A percentile compares a stretch with the other conserved stretches of the same genome.
Evolutionary conservation across 495 filamentous ascomycete genomes (phyloP).

Genomic region (Lepidopterella palustris): DNA sequence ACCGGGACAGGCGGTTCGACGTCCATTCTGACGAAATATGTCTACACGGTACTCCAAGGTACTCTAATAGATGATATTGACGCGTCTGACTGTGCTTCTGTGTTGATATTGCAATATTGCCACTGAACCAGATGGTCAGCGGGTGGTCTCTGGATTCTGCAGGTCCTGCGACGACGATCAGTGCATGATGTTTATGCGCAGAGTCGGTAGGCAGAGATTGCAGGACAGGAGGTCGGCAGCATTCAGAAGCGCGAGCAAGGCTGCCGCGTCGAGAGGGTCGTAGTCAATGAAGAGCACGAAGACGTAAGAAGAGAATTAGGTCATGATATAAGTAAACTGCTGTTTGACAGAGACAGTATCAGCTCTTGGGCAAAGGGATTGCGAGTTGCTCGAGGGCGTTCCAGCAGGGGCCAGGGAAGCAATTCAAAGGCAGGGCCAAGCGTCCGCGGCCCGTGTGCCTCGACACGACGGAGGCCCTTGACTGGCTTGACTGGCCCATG

Average conservation of each 20-base stretch:
- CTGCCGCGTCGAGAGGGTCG: background rate
- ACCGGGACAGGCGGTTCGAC: slow-evolving; percentile 19
- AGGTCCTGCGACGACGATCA: slow-evolving; percentile 14
- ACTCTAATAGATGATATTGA: background rate
- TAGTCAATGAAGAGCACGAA: background rate
- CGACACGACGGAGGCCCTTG: no score
- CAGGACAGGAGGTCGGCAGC: slow-evolving; percentile 7
- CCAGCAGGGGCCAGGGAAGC: background rate
- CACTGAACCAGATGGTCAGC: background rate
- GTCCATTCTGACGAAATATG: slow-evolving; percentile 26
- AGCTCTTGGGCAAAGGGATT: background rate
- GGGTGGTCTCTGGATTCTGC: slow-evolving; percentile 4
- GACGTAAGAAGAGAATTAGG: background rate
- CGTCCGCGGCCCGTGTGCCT: no score
- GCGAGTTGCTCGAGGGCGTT: background rate
- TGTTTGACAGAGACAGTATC: background rate
- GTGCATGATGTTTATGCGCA: slow-evolving; percentile 21
- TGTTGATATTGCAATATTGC: background rate
- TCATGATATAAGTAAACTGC: background rate
- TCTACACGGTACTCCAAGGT: no score
- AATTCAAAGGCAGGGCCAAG: background rate
- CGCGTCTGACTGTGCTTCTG: background rate
- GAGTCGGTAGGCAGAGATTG: background rate
- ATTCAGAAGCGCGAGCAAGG: background rate
- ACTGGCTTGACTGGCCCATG: no score